These are phyloP conservation scores for Pichia paraexigua DNA, from an alignment of 805 yeast species.

Conservation along the genomic window DNA sequence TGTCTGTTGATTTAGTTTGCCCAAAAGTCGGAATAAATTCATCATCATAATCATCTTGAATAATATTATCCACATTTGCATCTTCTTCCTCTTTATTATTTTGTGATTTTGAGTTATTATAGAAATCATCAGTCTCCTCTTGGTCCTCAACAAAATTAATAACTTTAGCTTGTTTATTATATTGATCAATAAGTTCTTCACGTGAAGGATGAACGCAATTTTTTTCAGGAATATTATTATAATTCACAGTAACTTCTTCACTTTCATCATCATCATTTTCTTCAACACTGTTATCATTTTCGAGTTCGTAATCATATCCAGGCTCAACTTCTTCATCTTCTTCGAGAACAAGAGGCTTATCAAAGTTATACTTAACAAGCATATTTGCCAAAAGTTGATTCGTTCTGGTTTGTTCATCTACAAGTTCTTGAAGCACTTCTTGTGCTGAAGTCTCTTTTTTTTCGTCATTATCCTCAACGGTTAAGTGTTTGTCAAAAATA, in stretches of 20 bases:
- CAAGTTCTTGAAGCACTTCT: conserved; percentile 23
- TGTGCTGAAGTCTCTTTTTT: not conserved
- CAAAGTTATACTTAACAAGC: conserved; percentile 43
- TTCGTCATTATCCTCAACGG: conserved; percentile 2
- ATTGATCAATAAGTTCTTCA: conserved; percentile 20
- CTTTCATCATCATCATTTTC: conserved; percentile 19
- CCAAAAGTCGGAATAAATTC: conserved; percentile 54
- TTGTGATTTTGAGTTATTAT: conserved; percentile 13
- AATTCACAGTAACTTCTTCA: conserved; percentile 23
- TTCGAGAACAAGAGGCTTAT: conserved; percentile 38
- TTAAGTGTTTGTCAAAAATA: conserved; percentile 21
- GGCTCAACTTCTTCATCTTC: conserved; percentile 31
- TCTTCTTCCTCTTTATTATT: conserved; percentile 14
- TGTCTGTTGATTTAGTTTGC: conserved; percentile 3
- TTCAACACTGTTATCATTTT: conserved; percentile 16
- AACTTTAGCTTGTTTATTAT: conserved; percentile 12
- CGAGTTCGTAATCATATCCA: conserved; percentile 33
- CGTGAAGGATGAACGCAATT: conserved; percentile 15
- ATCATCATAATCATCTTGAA: conserved; percentile 23
- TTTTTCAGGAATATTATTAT: conserved; percentile 19
- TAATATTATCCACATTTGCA: conserved; percentile 1
- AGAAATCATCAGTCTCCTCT: conserved; percentile 18
- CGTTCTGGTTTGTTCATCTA: conserved; percentile 39
- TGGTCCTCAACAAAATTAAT: conserved; percentile 9
- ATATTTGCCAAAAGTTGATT: conserved; percentile 40